Base-by-base conservation (phyloP, 1,284 basidiomycete genomes). In the Apiotrichum gracile region DNA sequence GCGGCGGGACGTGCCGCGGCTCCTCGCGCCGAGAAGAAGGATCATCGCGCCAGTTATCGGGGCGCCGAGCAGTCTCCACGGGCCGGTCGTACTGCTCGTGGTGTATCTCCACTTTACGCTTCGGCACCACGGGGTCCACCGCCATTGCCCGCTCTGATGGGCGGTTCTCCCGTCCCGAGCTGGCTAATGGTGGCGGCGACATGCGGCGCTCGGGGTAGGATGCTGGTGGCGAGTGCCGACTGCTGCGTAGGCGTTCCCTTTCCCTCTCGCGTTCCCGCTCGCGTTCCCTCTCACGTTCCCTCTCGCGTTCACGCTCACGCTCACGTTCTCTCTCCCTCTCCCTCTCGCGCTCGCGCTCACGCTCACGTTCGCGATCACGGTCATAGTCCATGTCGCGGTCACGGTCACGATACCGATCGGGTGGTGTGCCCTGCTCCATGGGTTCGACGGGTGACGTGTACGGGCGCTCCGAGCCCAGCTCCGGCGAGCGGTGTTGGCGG, bases 131-230 rank as follows among this genome's bases (percentile, higher is more conserved):
- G 2, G 27, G n/a, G 21, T n/a, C 13, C 17, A 10, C 26, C n/a
- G 19, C 29, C n/a, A 1, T 6, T 12, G 27, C 10, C n/a, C n/a
- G n/a, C n/a, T n/a, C n/a, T n/a, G 31, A 25, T 2, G 41, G 45
- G 16, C 45, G 45, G 22, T 49, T 49, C 24, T 49, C 47, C 17
- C 39, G 19, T 5, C 47, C 47, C 2, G 47, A 41, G 39, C 39
- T 42, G 22, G 38, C 24, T 16, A 49, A 25, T 16, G 47, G 47
- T 6, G 37, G 22, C 19, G 47, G 47, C 8, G 47, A 38, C n/a
- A 14, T 5, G 12, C 35, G 45, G 34, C 45, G 45, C 22, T 47
- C 45, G 10, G 14, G 34, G 24, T 46, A 35, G 19, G 31, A 38
- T 10, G 29, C 8, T 14, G 44, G 19, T 22, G 45, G 33, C 17